These are phyloP conservation scores for Juncus inflexus DNA, from an alignment of 176 grass and related monocot genomes.

Conservation along the genomic window DNA sequence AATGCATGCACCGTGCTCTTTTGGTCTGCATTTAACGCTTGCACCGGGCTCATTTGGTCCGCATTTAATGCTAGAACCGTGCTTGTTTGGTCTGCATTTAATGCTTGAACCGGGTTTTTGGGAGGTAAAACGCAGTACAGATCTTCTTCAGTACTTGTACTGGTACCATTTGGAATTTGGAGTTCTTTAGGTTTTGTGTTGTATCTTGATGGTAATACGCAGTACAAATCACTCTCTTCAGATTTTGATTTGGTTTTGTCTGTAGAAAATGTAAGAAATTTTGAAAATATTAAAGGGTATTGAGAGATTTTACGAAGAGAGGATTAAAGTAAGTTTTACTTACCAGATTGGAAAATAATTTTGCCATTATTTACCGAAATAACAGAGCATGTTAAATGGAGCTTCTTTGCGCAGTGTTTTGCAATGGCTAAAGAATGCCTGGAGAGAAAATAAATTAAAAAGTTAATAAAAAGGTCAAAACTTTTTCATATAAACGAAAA, in stretches of 20 bases:
- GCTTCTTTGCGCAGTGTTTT: slow-evolving; percentile 88
- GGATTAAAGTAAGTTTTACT: slow-evolving; percentile 32
- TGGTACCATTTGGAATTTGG: background rate
- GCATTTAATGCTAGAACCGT: background rate
- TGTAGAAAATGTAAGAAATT: background rate
- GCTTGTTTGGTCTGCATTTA: background rate
- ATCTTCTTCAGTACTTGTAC: slow-evolving; percentile 1
- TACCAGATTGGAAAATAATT: slow-evolving; percentile 47
- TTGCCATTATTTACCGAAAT: slow-evolving; percentile 78
- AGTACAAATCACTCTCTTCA: slow-evolving; percentile 46
- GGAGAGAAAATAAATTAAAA: slow-evolving; percentile 19
- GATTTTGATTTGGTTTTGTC: slow-evolving; percentile 19
- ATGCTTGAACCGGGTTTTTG: background rate
- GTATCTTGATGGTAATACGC: slow-evolving; percentile 46
- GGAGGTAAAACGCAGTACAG: slow-evolving; percentile 11
- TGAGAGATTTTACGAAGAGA: background rate
- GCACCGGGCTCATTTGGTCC: no score
- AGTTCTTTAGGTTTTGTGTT: slow-evolving; percentile 3
- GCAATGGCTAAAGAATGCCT: slow-evolving; percentile 65
- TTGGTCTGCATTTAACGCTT: background rate
- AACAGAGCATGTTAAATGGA: slow-evolving; percentile 53
- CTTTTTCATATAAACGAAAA: no score
- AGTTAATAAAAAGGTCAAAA: no score
- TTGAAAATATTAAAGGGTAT: background rate
- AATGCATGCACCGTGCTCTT: background rate